These are phyloP conservation scores for Cynanchum wilfordii DNA, from an alignment of 257 asterid species.

Conservation along the genomic window DNA sequence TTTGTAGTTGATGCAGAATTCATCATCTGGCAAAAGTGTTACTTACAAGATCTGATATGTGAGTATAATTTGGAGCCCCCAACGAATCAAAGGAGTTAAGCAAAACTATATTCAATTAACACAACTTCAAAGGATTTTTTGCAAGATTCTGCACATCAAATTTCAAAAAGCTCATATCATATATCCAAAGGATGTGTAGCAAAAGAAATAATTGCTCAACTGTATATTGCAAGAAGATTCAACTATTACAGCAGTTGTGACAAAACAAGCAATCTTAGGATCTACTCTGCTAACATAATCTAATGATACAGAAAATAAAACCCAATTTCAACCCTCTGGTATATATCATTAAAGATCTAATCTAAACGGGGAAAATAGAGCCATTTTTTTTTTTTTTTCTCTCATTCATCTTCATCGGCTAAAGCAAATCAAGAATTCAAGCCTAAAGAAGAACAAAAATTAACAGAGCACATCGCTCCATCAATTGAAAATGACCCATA, in stretches of 20 bases:
- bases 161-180: not conserved
- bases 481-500: not conserved
- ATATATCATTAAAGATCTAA: not conserved
- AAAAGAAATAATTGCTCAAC: not conserved
- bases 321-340: not conserved
- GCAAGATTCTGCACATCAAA: not conserved
- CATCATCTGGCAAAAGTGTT: not conserved
- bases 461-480: not conserved
- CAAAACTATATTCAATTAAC: not conserved
- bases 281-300: not conserved
- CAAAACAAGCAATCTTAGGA: not conserved
- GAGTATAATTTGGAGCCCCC: too few relatives aligned
- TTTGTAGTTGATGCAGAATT: not conserved
- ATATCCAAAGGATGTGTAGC: not conserved
- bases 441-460: not conserved
- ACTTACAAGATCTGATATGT: not conserved
- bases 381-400: not conserved
- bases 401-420: constrained; percentile 2
- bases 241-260: not conserved
- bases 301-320: not conserved
- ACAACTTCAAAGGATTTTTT: not conserved
- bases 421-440: not conserved
- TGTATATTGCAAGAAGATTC: not conserved
- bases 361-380: not conserved
- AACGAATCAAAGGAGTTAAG: not conserved